Evolutionary conservation across 148 eudicot genomes (phyloP), one percentile per base, ranked within the genome.

Genomic region (Polygonum maritimum): DNA sequence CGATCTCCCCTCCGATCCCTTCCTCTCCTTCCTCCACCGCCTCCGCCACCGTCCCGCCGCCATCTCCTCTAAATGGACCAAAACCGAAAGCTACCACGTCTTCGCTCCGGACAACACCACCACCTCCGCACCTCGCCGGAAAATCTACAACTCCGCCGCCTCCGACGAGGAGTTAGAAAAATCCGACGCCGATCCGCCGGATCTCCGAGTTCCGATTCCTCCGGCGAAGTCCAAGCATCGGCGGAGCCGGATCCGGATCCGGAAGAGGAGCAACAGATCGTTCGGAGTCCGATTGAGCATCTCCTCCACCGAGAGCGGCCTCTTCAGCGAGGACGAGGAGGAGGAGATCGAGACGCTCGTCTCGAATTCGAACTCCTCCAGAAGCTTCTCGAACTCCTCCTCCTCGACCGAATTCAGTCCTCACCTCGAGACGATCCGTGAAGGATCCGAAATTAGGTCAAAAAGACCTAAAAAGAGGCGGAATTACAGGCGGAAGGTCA

Each of bases 41-140:
- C 19, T 35, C 74, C 49, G 77, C 16, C 81, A 7, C 18, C 70
- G 77, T 52, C 74, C 36, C 14, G 41, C 69, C 39, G 69, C 74
- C 9, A 79, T 15, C 18, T 77, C 77, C 69, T 76, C 35, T 79
- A 78, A 79, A 38, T 89, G 91, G 91, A 69, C 67, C 2, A 84
- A 85, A 69, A 85, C 84, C 5, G 84, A 82, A 48, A 77, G 86
- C 19, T 93, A 90, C 89, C 89, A 89, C 84, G 91, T 91, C 16
- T 82, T 86, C 15, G 83, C 88, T 73, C 18, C 65, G 78, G 73
- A 81, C 65, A 79, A 80, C 1, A 13, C 71, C 73, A 31, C 48
- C 36, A 47, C 81, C 15, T 52, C 79, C 78, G 78, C 79, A 71
- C 96, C 92, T 51, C 91, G 90, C 31, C 86, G 78, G 35, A 90